Evolutionary conservation across 495 filamentous ascomycete genomes (phyloP).

Genomic region (Tuber indicum): DNA sequence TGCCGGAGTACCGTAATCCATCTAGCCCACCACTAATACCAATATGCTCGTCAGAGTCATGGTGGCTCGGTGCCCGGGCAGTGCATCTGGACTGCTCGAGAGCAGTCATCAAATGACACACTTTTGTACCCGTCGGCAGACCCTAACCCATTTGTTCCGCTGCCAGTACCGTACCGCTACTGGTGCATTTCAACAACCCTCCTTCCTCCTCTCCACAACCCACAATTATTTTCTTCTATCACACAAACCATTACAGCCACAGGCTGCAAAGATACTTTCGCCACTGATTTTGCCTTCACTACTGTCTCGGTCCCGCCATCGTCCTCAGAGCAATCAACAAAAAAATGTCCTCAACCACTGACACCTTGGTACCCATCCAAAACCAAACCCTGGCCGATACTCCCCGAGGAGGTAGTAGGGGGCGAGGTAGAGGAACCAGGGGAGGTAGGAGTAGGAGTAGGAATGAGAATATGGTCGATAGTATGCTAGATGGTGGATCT

Average conservation of each 20-base stretch:
- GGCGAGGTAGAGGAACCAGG: not conserved
- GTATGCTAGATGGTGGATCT: not conserved
- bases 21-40: not conserved
- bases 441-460: constrained; percentile 7
- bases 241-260: not conserved
- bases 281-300: not conserved
- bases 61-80: not conserved
- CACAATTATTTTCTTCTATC: not conserved
- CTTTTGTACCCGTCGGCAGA: not conserved
- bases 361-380: constrained; percentile 5
- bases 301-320: not conserved
- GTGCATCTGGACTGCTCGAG: no score
- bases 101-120: not conserved
- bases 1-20: not conserved
- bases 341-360: not conserved
- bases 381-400: not conserved
- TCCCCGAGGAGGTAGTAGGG: constrained; percentile 19
- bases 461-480: not conserved
- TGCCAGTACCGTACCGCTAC: not conserved
- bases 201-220: not conserved
- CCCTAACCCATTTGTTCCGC: not conserved
- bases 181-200: not conserved
- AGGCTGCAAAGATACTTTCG: not conserved
- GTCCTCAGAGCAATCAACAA: not conserved
- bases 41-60: not conserved